Percentiles rank a stretch among this genome's conserved stretches.
Evolutionary conservation across 177 flowering plant genomes (phyloP).

Genomic region (Tripterygium wilfordii): DNA sequence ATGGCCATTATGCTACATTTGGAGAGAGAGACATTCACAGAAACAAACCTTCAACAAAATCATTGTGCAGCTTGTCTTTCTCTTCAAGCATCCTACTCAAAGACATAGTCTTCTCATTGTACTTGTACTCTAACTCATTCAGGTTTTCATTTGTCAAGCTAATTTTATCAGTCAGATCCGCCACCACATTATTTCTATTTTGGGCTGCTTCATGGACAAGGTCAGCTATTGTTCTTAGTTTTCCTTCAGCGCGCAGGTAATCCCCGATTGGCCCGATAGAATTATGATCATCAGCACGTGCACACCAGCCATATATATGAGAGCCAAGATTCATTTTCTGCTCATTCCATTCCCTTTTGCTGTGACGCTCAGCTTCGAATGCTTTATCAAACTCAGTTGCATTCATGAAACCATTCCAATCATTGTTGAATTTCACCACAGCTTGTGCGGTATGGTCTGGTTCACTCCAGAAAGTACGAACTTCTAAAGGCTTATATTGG

Average conservation of each 20-base stretch:
- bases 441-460: constrained; percentile 23
- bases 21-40: no score
- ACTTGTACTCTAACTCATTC: constrained; percentile 33
- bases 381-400: constrained; percentile 60
- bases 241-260: constrained; percentile 46
- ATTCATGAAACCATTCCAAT: constrained; percentile 63
- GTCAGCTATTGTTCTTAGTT: constrained; percentile 45
- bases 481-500: constrained; percentile 43
- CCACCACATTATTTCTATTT: constrained; percentile 35
- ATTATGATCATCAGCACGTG: constrained; percentile 58
- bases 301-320: constrained; percentile 65
- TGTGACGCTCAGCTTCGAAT: constrained; percentile 36
- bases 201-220: constrained; percentile 38
- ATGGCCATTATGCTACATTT: no score
- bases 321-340: constrained; percentile 18
- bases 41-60: constrained; percentile 53
- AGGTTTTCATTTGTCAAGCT: constrained; percentile 47
- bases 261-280: constrained; percentile 52
- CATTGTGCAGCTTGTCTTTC: constrained; percentile 54
- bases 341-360: constrained; percentile 50
- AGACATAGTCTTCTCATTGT: constrained; percentile 43
- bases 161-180: constrained; percentile 37
- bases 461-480: constrained; percentile 37
- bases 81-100: constrained; percentile 53
- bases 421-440: constrained; percentile 39